Evolutionary conservation across 2,329 filamentous ascomycete species (phyloP).

Genomic region (Epichloe glyceriae): DNA sequence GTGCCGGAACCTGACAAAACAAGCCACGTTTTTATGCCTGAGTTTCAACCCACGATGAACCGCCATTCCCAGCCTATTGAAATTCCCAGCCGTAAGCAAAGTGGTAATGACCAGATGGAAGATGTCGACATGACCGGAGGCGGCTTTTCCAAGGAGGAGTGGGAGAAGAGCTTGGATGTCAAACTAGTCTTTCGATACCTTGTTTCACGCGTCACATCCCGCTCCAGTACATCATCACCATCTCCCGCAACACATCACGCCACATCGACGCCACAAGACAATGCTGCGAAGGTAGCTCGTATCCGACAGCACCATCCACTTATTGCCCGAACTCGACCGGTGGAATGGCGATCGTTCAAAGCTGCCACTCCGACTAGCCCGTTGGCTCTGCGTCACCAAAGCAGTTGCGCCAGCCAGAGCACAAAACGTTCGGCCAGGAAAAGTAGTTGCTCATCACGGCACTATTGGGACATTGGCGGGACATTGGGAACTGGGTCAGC

Average conservation of each 20-base stretch:
- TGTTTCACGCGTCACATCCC: constrained; percentile 56
- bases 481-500: constrained; percentile 65
- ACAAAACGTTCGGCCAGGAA: constrained; percentile 58
- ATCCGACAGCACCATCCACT: constrained; percentile 85
- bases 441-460: constrained; percentile 60
- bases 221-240: constrained; percentile 27
- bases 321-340: constrained; percentile 43
- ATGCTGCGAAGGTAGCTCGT: constrained; percentile 64
- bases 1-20: constrained; percentile 11
- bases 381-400: constrained; percentile 33
- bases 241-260: constrained; percentile 34
- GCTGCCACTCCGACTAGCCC: constrained; percentile 36
- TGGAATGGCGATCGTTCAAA: constrained; percentile 45
- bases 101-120: constrained; percentile 11
- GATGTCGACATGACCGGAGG: constrained; percentile 14
- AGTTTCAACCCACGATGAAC: constrained; percentile 36
- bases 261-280: constrained; percentile 44
- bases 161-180: constrained; percentile 86
- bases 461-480: constrained; percentile 87
- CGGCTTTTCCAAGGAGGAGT: constrained; percentile 60
- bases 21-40: constrained; percentile 16
- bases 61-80: constrained; percentile 23
- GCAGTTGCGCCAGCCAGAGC: constrained; percentile 80
- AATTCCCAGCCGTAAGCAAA: constrained; percentile 19
- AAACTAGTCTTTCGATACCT: constrained; percentile 86